These are phyloP conservation scores for Infundibulicybe gibba DNA, from an alignment of 768 basidiomycete species.

Conservation along the genomic window DNA sequence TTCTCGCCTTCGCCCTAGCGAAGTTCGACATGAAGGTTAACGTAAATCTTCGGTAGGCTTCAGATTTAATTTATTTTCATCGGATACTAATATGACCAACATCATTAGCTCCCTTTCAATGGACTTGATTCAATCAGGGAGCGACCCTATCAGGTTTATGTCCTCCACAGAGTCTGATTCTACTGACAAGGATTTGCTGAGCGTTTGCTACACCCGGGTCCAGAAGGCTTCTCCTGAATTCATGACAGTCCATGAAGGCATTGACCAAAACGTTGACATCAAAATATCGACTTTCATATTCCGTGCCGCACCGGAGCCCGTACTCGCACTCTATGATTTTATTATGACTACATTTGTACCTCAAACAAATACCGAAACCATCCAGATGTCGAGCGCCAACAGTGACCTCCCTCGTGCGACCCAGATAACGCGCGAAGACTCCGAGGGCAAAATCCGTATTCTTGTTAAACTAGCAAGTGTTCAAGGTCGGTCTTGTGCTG, in stretches of 20 bases:
- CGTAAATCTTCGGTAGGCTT: conserved; percentile 66
- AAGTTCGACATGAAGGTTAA: conserved; percentile 88
- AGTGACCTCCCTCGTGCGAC: conserved; percentile 3
- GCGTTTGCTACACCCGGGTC: conserved; percentile 73
- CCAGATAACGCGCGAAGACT: conserved; percentile 4
- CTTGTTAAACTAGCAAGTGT: conserved; percentile 81
- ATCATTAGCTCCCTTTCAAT: conserved; percentile 65
- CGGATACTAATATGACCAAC: conserved; percentile 6
- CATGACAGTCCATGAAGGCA: conserved; percentile 69
- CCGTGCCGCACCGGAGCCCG: conserved; percentile 84
- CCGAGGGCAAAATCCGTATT: conserved; percentile 69
- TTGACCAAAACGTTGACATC: conserved; percentile 86
- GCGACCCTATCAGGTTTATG: conserved; percentile 56
- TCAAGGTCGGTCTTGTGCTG: conserved; percentile 47
- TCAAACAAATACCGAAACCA: not conserved
- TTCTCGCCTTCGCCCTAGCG: conserved; percentile 66
- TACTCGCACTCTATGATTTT: conserved; percentile 91
- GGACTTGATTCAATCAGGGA: conserved; percentile 59
- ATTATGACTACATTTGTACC: conserved; percentile 96
- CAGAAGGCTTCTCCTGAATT: conserved; percentile 88
- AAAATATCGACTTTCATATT: conserved; percentile 90
- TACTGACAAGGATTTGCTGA: conserved; percentile 63
- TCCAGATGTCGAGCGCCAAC: not conserved
- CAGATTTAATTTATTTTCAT: not conserved
- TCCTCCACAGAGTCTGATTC: conserved; percentile 50